Evolutionary conservation across 805 yeast species (phyloP).

Genomic region (Cyberlindnera suaveolens): DNA sequence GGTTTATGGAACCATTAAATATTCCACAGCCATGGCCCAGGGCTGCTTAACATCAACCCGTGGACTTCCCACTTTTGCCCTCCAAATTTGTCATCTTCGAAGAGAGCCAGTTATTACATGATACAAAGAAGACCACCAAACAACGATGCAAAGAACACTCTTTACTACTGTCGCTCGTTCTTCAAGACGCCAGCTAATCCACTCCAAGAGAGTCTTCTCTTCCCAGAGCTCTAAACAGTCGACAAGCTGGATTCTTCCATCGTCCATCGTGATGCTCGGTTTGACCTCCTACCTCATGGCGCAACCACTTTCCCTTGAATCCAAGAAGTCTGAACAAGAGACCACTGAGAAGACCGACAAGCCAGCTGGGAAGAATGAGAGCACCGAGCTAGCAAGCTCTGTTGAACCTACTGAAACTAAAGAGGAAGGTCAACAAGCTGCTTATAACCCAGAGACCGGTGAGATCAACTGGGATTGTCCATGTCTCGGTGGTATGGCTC

Average conservation of each 20-base stretch:
- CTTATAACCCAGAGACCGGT: conserved; percentile 94
- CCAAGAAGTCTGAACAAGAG: conserved; percentile 3
- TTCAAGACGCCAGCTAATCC: conserved; percentile 1
- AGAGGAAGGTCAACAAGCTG: conserved; percentile 48
- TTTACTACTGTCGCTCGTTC: conserved; percentile 1
- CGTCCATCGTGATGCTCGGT: conserved; percentile 14
- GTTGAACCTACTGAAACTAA: not conserved
- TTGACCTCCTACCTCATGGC: conserved; percentile 12
- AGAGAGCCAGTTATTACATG: too few species aligned
- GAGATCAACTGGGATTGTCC: conserved; percentile 99
- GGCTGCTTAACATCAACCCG: too few species aligned
- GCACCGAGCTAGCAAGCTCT: not conserved
- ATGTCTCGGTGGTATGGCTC: conserved; percentile 98
- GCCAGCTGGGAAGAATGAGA: conserved; percentile 1
- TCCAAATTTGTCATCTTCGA: too few species aligned
- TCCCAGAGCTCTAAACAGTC: conserved; percentile 2
- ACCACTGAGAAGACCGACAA: not conserved
- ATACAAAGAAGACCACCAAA: too few species aligned
- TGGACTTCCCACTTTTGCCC: too few species aligned
- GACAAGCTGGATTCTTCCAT: conserved; percentile 14
- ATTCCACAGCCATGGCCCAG: too few species aligned
- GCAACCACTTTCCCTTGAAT: conserved; percentile 16
- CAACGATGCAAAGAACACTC: too few species aligned
- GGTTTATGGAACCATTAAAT: too few species aligned
- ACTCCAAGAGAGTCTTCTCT: conserved; percentile 11